phyloP scores from a whole-genome alignment of 2,329 filamentous ascomycete genomes.

The Coniochaeta sp. region DNA sequence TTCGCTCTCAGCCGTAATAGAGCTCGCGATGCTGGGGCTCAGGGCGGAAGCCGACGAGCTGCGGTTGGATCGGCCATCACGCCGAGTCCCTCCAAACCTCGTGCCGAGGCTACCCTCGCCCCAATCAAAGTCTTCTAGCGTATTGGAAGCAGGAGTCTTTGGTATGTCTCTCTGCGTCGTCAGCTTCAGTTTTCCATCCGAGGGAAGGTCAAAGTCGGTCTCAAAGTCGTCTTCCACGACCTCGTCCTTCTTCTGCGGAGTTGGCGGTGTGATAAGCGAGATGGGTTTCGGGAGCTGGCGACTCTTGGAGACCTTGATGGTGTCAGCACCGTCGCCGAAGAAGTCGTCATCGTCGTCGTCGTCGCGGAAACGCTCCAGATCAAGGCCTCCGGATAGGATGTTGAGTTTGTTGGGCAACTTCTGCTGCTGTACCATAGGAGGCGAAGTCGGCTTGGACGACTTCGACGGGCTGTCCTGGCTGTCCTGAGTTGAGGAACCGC shows the following conservation, averaged over 20 bases:
- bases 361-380: slow-evolving; percentile 59
- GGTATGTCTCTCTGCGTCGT: slow-evolving; percentile 55
- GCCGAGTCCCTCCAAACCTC: slow-evolving; percentile 77
- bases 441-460: slow-evolving; percentile 15
- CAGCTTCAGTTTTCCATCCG: slow-evolving; percentile 57
- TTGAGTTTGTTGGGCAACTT: slow-evolving; percentile 24
- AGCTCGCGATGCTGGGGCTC: slow-evolving; percentile 89
- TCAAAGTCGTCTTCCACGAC: slow-evolving; percentile 57
- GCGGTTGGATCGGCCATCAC: slow-evolving; percentile 70
- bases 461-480: slow-evolving; percentile 48
- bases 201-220: slow-evolving; percentile 63
- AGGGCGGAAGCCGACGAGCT: slow-evolving; percentile 84
- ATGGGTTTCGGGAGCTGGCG: slow-evolving; percentile 43
- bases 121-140: slow-evolving; percentile 80
- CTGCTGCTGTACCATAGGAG: slow-evolving; percentile 17
- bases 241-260: slow-evolving; percentile 35
- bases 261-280: slow-evolving; percentile 48
- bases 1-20: slow-evolving; percentile 85
- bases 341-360: slow-evolving; percentile 53
- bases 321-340: slow-evolving; percentile 56
- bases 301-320: slow-evolving; percentile 61
- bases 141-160: slow-evolving; percentile 51
- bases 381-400: slow-evolving; percentile 33
- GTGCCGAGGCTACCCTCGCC: slow-evolving; percentile 90
- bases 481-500: slow-evolving; percentile 45